Base-by-base conservation (phyloP, 371 early-diverging fungal species). In the Circinella minor region DNA sequence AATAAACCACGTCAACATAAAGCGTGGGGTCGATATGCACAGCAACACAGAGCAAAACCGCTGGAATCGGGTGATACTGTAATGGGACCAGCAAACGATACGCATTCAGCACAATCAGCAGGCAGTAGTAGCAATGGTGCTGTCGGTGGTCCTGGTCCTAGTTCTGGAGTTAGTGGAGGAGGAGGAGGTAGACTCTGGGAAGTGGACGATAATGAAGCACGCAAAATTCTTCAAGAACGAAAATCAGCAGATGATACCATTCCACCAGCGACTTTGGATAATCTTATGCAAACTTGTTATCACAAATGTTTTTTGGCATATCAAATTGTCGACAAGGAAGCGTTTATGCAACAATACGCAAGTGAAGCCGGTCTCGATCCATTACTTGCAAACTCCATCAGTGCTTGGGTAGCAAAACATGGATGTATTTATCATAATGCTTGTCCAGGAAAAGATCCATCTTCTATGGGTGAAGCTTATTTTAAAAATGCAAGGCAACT, bases 351-450 rank as follows among this genome's bases (percentile, higher is more conserved):
- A 15, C 80, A 82, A 37, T 83, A 82, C 51, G 70, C 72, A 38
- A 71, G 80, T 5, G 68, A 70, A 0, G 48, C 48, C 34, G 82
- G 82, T 0, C 76, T 84, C 13, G 87, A 88, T 61, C 83, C 89
- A 7, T 74, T 89, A 3, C 70, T 89, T 38, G 74, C 80, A 1
- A 87, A 88, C 55, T 88, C 89, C 27, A 84, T 89, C 65, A 84
- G 85, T 70, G 88, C 89, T 13, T 88, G 88, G 77, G 83, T 83
- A 1, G 85, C 88, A 5, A 89, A 89, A 57, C 88, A 88, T 60
- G 88, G 83, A 5, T 87, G 80, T 69, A 84, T 75, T 65, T 83
- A 89, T 46, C 86, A 86, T 39, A 79, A 81, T 36, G 80, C 79
- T 15, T 78, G 80, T 36, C 76, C 80, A 4, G 82, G 77, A n/a